A percentile compares a stretch with the other conserved stretches of the same genome.
These are phyloP conservation scores for Tetrahymena malaccensis DNA, from an alignment of 73 alveolate genomes.

Conservation along the genomic window DNA sequence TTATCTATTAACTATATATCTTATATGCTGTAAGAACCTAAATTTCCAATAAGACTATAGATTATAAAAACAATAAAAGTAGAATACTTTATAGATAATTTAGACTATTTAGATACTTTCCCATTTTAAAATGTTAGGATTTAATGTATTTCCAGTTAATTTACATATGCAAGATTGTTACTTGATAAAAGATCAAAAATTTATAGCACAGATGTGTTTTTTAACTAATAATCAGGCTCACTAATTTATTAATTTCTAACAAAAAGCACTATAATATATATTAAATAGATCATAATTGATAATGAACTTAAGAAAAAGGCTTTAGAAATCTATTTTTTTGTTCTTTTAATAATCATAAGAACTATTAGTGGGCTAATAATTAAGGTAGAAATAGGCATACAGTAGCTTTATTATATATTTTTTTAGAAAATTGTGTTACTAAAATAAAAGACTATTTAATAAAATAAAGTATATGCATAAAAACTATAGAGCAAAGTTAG, in stretches of 20 bases:
- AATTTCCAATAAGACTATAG: not conserved
- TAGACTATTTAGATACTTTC: not conserved
- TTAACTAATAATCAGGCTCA: not conserved
- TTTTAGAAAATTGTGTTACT: not conserved
- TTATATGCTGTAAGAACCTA: not conserved
- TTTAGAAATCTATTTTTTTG: not conserved
- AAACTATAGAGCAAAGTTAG: not conserved
- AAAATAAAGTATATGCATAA: not conserved
- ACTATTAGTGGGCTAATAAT: not conserved
- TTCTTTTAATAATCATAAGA: not conserved
- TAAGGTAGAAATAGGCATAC: not conserved
- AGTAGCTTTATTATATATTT: not conserved
- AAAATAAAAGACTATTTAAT: not conserved
- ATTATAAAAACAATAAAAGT: not conserved
- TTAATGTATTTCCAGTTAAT: not conserved
- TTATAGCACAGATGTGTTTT: not conserved
- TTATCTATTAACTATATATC: not conserved
- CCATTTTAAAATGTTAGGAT: not conserved
- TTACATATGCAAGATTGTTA: not conserved
- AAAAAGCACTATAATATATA: not conserved
- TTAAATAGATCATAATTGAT: not conserved
- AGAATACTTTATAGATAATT: not conserved
- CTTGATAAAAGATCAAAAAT: not conserved
- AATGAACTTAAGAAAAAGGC: not conserved
- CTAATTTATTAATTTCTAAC: not conserved